A percentile compares a stretch with the other conserved stretches of the same genome.
phyloP scores from a whole-genome alignment of 345 rosid species.

The Camelina sativa region DNA sequence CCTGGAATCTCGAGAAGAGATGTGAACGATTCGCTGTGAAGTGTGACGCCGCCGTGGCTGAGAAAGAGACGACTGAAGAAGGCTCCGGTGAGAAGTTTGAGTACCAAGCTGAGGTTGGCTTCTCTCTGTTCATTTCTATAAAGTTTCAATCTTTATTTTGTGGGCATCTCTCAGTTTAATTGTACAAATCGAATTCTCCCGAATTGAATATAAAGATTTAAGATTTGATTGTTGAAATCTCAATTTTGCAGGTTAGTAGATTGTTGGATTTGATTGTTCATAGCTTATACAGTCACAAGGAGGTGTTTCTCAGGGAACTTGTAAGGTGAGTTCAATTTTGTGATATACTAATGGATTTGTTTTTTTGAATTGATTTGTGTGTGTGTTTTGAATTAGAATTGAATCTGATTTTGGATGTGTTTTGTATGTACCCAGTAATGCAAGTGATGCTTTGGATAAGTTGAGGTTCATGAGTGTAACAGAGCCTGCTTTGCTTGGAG shows the following conservation, averaged over 20 bases:
- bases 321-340: constrained; percentile 68
- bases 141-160: constrained; percentile 19
- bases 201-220: neutral
- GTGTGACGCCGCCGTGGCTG: constrained; percentile 85
- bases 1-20: constrained; percentile 61
- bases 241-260: constrained; percentile 73
- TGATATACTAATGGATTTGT: neutral
- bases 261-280: constrained; percentile 85
- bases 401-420: constrained; percentile 27
- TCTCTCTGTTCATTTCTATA: constrained; percentile 20
- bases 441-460: constrained; percentile 99
- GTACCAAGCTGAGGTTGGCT: constrained; percentile 96
- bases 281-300: constrained; percentile 82
- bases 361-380: constrained; percentile 9
- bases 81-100: constrained; percentile 87
- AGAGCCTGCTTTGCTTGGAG: constrained; percentile 88
- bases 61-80: constrained; percentile 78
- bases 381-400: neutral
- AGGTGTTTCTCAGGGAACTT: constrained; percentile 88
- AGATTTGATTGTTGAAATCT: constrained; percentile 3
- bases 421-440: constrained; percentile 62
- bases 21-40: constrained; percentile 55
- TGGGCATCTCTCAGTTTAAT: neutral
- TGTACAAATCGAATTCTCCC: neutral
- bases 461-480: constrained; percentile 93